Evolutionary conservation across 495 filamentous ascomycete species (phyloP).

Genomic region (Penicillium herquei): DNA sequence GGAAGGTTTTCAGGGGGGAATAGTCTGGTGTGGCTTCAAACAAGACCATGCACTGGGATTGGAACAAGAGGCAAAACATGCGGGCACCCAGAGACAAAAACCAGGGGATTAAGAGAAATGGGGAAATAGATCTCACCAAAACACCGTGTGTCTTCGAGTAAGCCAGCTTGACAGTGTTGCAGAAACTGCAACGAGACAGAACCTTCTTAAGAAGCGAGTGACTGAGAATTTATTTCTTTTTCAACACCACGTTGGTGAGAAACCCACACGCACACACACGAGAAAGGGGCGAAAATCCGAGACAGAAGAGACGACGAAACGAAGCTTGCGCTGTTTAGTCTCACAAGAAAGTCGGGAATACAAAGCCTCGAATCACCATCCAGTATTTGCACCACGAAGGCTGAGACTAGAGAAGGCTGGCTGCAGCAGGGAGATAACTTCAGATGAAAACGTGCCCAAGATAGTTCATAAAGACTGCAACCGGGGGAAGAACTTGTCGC

Average conservation of each 20-base stretch:
- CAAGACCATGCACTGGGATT: constrained; percentile 16
- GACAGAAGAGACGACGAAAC: constrained; percentile 47
- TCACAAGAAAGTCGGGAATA: constrained; percentile 28
- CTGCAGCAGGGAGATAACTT: constrained; percentile 31
- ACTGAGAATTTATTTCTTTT: constrained; percentile 44
- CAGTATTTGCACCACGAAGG: constrained; percentile 25
- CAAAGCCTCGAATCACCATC: constrained; percentile 38
- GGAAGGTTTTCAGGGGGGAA: constrained; percentile 1
- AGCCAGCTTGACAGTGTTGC: constrained; percentile 56
- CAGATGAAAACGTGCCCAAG: constrained; percentile 25
- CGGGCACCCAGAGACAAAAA: constrained; percentile 21
- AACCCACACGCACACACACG: constrained; percentile 14
- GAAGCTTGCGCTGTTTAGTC: constrained; percentile 33
- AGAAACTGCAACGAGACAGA: constrained; percentile 47
- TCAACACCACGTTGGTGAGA: constrained; percentile 36
- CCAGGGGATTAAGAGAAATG: constrained; percentile 6
- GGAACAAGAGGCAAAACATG: constrained; percentile 19
- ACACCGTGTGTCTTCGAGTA: constrained; percentile 51
- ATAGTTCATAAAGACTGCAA: constrained; percentile 19
- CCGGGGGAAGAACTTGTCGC: constrained; percentile 18
- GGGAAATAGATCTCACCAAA: constrained; percentile 44
- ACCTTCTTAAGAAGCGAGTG: constrained; percentile 47
- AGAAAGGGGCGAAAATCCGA: constrained; percentile 32
- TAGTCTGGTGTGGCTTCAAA: constrained; percentile 17
- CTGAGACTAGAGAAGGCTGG: constrained; percentile 35